A percentile compares a stretch with the other conserved stretches of the same genome.
Evolutionary conservation across 768 basidiomycete genomes (phyloP).

Genomic region (Psilocybe azurescens): DNA sequence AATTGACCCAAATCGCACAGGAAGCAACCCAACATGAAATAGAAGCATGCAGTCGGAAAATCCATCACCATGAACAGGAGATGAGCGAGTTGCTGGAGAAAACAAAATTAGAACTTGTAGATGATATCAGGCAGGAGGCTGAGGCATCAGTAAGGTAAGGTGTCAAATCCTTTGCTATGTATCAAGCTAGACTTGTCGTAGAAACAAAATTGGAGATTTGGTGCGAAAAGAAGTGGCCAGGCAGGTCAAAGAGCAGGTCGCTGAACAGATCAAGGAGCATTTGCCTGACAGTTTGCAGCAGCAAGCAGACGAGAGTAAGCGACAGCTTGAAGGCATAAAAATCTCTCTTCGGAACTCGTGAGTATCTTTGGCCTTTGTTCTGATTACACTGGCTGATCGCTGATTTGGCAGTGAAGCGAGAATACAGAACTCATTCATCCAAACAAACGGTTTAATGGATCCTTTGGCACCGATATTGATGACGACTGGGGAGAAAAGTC

Average conservation of each 20-base stretch:
- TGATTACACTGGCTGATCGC: neutral
- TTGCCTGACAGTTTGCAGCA: conserved; percentile 52
- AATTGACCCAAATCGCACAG: conserved; percentile 9
- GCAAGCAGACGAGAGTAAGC: conserved; percentile 48
- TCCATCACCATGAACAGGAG: conserved; percentile 24
- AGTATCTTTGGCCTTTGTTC: conserved; percentile 25
- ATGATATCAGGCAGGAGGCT: conserved; percentile 23
- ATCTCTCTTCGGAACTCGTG: conserved; percentile 60
- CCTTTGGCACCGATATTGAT: conserved; percentile 51
- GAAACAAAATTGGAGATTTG: conserved; percentile 33
- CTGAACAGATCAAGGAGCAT: conserved; percentile 50
- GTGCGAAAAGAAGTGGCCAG: conserved; percentile 44
- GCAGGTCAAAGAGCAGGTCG: conserved; percentile 54
- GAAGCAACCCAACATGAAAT: conserved; percentile 19
- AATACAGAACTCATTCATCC: conserved; percentile 49
- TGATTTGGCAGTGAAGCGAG: conserved; percentile 48
- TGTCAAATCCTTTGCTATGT: neutral
- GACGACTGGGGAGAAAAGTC: conserved; percentile 51
- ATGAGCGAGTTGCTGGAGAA: conserved; percentile 14
- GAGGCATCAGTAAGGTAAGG: conserved; percentile 21
- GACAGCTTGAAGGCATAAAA: conserved; percentile 47
- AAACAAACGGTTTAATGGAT: conserved; percentile 46
- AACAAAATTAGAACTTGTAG: conserved; percentile 20
- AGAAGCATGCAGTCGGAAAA: conserved; percentile 21
- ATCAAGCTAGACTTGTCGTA: neutral